Evolutionary conservation across 352 stramenopile genomes (phyloP).

Genomic region (Phytophthora pinifolia): DNA sequence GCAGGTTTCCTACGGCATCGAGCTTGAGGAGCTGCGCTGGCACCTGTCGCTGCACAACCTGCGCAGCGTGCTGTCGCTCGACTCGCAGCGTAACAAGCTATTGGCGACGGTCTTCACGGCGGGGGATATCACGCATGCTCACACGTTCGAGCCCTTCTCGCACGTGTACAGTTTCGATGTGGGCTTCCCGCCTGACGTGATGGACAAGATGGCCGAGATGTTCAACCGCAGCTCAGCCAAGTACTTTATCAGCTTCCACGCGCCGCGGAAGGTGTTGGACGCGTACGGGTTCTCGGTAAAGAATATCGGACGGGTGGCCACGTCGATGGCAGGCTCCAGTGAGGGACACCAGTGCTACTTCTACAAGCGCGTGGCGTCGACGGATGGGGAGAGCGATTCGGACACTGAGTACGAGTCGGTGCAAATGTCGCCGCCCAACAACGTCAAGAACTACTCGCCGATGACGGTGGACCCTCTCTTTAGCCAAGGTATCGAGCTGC

Average conservation of each 20-base stretch:
- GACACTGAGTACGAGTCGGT: slow-evolving; percentile 19
- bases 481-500: slow-evolving; percentile 70
- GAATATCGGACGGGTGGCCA: slow-evolving; percentile 85
- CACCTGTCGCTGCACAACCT: slow-evolving; percentile 94
- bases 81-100: slow-evolving; percentile 57
- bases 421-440: slow-evolving; percentile 22
- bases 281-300: slow-evolving; percentile 94
- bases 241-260: slow-evolving; percentile 97
- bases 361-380: slow-evolving; percentile 68
- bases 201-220: slow-evolving; percentile 91
- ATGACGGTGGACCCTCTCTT: slow-evolving; percentile 81
- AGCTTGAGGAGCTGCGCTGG: slow-evolving; percentile 95
- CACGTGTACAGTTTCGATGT: slow-evolving; percentile 99
- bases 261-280: slow-evolving; percentile 91
- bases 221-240: slow-evolving; percentile 91
- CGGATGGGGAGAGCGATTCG: slow-evolving; percentile 25
- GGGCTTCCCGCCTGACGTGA: slow-evolving; percentile 95
- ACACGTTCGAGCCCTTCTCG: slow-evolving; percentile 96
- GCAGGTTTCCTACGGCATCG: slow-evolving; percentile 94
- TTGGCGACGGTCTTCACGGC: slow-evolving; percentile 89
- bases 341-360: slow-evolving; percentile 98
- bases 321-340: slow-evolving; percentile 95
- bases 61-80: slow-evolving; percentile 80
- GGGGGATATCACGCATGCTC: slow-evolving; percentile 93
- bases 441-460: slow-evolving; percentile 15